Conservation (phyloP, 257 asterid species). For the Lycium ferocissimum region DNA sequence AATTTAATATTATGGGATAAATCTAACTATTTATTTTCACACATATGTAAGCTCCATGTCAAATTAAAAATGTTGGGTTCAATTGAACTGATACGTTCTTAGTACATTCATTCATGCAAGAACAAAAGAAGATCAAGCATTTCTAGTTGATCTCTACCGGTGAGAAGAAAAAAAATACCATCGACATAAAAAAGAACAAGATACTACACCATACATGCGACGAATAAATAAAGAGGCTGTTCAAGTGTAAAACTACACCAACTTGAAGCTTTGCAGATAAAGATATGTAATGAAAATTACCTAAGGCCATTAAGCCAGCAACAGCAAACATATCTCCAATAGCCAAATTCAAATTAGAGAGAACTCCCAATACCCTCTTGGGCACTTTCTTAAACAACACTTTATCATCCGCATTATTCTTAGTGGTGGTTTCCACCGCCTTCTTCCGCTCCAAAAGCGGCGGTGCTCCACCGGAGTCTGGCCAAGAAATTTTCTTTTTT, state of each 20-base stretch:
- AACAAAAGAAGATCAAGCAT: background rate
- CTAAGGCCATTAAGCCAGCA: slow-evolving; percentile 90
- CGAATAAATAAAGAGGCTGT: background rate
- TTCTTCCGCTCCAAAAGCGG: slow-evolving; percentile 47
- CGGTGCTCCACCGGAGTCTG: slow-evolving; percentile 72
- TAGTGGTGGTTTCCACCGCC: slow-evolving; percentile 43
- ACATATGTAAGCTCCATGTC: background rate
- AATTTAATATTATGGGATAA: background rate
- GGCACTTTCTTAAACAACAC: slow-evolving; percentile 51
- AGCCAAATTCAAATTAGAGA: slow-evolving; percentile 84
- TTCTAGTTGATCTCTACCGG: background rate
- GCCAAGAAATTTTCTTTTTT: slow-evolving; percentile 57
- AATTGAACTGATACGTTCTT: background rate
- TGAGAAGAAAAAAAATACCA: background rate
- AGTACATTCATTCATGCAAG: background rate
- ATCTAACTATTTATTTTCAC: background rate
- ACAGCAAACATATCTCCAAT: slow-evolving; percentile 74
- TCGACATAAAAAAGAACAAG: background rate
- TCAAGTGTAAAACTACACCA: background rate
- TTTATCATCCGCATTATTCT: slow-evolving; percentile 35
- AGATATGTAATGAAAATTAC: slow-evolving; percentile 41
- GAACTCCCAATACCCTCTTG: slow-evolving; percentile 57
- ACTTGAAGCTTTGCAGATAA: background rate
- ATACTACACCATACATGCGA: background rate
- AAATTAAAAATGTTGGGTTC: background rate